phyloP scores from a whole-genome alignment of 2,329 filamentous ascomycete species.

The Blumeria graminis region DNA sequence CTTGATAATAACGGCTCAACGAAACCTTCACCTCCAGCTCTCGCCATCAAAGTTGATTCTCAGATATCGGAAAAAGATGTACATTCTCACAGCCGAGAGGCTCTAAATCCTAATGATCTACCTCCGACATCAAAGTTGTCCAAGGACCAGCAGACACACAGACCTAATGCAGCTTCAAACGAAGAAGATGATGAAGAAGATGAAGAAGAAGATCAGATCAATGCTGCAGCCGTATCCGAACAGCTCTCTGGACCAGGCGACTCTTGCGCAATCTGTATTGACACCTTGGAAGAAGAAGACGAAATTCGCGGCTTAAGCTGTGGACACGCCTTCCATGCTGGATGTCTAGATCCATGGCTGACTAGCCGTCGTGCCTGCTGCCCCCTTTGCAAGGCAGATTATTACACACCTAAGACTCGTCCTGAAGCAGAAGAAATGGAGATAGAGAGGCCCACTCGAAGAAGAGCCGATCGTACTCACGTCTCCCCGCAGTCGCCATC shows the following conservation, averaged over 20 bases:
- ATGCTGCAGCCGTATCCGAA: constrained; percentile 60
- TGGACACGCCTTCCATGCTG: constrained; percentile 94
- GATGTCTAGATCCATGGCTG: constrained; percentile 88
- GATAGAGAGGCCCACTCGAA: constrained; percentile 10
- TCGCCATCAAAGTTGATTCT: constrained; percentile 3
- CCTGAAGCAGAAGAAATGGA: constrained; percentile 18
- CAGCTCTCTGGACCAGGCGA: constrained; percentile 64
- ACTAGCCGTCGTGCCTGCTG: constrained; percentile 87
- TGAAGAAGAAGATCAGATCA: constrained; percentile 56
- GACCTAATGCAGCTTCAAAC: constrained; percentile 12
- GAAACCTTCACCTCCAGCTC: constrained; percentile 4
- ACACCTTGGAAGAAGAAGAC: constrained; percentile 81
- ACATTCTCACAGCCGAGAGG: constrained; percentile 10
- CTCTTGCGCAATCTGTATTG: constrained; percentile 88
- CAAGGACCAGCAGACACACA: constrained; percentile 12
- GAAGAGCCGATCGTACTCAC: constrained; percentile 9
- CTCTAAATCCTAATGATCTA: constrained; percentile 3
- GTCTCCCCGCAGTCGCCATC: constrained; percentile 11
- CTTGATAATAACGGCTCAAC: not conserved
- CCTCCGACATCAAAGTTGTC: constrained; percentile 10
- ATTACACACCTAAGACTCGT: constrained; percentile 81
- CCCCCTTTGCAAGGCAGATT: constrained; percentile 92
- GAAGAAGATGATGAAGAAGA: constrained; percentile 34
- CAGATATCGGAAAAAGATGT: constrained; percentile 9
- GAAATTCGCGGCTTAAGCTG: constrained; percentile 85